Evolutionary conservation across 2,329 filamentous ascomycete species (phyloP).

Genomic region (Penicillium palitans): DNA sequence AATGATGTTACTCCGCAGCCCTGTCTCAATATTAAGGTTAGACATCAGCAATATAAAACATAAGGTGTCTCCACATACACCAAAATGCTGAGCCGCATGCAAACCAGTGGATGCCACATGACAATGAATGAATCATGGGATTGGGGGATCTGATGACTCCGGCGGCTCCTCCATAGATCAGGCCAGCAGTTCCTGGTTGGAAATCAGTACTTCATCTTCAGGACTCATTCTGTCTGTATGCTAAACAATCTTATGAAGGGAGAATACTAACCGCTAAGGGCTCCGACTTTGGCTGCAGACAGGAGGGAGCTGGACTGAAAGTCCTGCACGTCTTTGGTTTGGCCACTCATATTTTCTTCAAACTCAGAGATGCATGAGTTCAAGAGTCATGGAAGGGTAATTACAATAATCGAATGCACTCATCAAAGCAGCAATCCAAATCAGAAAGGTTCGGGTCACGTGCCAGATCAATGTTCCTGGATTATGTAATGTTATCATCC

Average conservation of each 20-base stretch:
- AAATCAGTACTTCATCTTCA: conserved; percentile 1
- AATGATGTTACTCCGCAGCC: conserved; percentile 46
- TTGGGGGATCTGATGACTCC: conserved; percentile 71
- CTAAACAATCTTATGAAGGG: conserved; percentile 9
- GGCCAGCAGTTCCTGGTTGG: conserved; percentile 49
- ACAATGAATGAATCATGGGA: conserved; percentile 66
- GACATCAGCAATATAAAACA: not conserved
- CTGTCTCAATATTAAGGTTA: conserved; percentile 27
- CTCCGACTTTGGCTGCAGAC: conserved; percentile 59
- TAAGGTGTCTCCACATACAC: conserved; percentile 54
- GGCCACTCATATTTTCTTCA: conserved; percentile 32
- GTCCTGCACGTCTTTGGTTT: conserved; percentile 17
- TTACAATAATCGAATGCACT: not conserved
- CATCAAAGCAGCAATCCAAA: conserved; percentile 2
- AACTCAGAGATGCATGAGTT: conserved; percentile 9
- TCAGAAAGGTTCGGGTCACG: conserved; percentile 11
- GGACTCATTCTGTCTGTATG: not conserved
- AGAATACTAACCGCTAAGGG: conserved; percentile 54
- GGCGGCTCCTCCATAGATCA: conserved; percentile 65
- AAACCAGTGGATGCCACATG: conserved; percentile 79
- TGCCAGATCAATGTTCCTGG: not conserved
- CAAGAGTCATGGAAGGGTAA: conserved; percentile 4
- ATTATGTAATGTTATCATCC: conserved; percentile 14
- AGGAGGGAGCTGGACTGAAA: conserved; percentile 25
- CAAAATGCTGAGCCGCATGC: conserved; percentile 74